Base-by-base conservation (phyloP, 2,329 filamentous ascomycete genomes). In the Sclerotinia trifoliorum region DNA sequence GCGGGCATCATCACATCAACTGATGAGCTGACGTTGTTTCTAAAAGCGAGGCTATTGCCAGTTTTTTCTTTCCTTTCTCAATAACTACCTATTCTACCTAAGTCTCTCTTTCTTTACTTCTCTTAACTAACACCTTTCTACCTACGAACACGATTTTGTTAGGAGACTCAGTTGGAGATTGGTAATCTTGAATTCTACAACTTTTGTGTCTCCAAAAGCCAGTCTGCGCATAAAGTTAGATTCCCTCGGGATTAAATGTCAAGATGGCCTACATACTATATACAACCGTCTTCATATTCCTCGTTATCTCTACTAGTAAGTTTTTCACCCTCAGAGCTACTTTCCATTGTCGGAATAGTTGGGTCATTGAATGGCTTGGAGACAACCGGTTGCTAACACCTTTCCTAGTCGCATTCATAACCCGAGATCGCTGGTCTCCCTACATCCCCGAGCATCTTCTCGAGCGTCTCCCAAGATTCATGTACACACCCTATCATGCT, bases 241-340 rank as follows among this genome's bases (percentile, higher is more conserved):
- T 24, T 19, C n/a, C 21, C 2, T 13, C 44, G n/a, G 13, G 44
- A 26, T 8, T n/a, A 42, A 54, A 62, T 4, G 62, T 55, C 24
- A 75, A 67, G 74, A 96, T 96, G 92, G 84, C 82, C 71, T 95
- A 94, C 82, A 78, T 96, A 72, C 86, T 96, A 81, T 96, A 93
- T 82, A 88, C 86, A 74, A 79, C 94, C 72, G 87, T 87, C 76
- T 85, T 97, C 78, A 79, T 90, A 74, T 84, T 91, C 77, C 83
- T 97, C 75, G 77, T 94, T 74, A 76, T 85, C 72, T 90, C 88
- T 69, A 95, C 92, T 67, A 81, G 89, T 91, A 83, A 70, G 81
- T 32, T 17, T n/a, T 29, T 7, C 76, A 67, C 65, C 67, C 15
- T 29, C 29, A 39, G 29, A 35, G 7, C 17, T 35, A 5, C 6